Evolutionary conservation across 179 eudicot species (phyloP).

Genomic region (Beta corolliflora): DNA sequence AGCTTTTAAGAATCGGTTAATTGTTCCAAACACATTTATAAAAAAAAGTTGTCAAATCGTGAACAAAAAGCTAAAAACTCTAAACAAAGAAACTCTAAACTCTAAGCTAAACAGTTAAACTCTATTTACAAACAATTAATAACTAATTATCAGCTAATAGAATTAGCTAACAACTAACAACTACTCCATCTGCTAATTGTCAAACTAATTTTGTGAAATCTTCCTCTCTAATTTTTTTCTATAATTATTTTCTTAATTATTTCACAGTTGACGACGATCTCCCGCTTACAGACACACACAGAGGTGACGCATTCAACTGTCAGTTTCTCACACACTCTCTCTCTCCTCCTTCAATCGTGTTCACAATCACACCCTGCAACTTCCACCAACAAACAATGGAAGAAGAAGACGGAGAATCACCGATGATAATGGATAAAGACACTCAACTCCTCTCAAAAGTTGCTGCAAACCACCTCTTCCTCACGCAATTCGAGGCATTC

Average conservation of each 20-base stretch:
- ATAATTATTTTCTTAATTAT: not conserved
- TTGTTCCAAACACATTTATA: too few species aligned
- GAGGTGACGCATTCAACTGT: conserved; percentile 24
- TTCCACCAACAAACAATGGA: not conserved
- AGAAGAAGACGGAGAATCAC: conserved; percentile 12
- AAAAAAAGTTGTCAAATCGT: too few species aligned
- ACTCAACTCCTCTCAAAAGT: conserved; percentile 54
- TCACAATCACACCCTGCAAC: not conserved
- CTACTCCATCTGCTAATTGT: too few species aligned
- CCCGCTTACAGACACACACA: not conserved
- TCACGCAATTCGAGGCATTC: conserved; percentile 83
- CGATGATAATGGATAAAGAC: conserved; percentile 47
- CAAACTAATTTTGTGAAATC: too few species aligned
- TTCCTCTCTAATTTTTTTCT: too few species aligned
- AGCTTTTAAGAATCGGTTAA: too few species aligned
- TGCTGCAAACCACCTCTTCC: conserved; percentile 71
- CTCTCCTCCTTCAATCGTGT: conserved; percentile 12
- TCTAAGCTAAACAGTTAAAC: too few species aligned
- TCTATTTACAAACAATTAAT: too few species aligned
- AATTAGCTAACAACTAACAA: too few species aligned
- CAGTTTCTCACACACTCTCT: conserved; percentile 5
- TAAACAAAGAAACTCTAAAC: too few species aligned
- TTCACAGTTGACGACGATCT: not conserved
- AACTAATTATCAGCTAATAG: too few species aligned
- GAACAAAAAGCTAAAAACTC: too few species aligned